Percentiles rank a stretch among this genome's conserved stretches.
Conservation (phyloP, 352 stramenopile genomes). For the Pythium biforme region DNA sequence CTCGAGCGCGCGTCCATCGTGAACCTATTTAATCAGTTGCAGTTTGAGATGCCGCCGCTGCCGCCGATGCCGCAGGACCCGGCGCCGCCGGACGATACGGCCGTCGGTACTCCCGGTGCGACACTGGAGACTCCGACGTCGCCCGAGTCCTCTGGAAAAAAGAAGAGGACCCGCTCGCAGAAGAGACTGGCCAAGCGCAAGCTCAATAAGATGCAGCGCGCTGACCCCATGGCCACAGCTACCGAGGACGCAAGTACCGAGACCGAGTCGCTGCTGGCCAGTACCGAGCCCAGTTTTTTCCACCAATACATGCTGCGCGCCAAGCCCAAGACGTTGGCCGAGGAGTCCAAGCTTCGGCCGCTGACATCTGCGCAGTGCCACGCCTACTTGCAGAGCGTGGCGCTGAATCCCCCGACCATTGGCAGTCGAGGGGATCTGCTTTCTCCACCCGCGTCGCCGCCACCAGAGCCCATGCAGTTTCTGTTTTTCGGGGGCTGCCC, state of each 20-base stretch:
- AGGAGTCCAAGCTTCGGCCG: conserved; percentile 17
- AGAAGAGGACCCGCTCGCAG: conserved; percentile 3
- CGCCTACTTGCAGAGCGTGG: conserved; percentile 17
- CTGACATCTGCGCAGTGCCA: conserved; percentile 7
- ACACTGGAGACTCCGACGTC: not conserved
- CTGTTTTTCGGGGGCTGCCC: conserved; percentile 52
- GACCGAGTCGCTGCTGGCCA: conserved; percentile 6
- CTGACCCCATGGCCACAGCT: not conserved
- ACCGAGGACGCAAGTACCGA: not conserved
- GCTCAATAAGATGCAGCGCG: not conserved
- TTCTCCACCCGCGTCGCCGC: not conserved
- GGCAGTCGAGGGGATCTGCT: conserved; percentile 15
- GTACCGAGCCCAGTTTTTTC: conserved; percentile 17
- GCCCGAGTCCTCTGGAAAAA: not conserved
- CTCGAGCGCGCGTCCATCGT: conserved; percentile 20
- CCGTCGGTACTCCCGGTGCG: too few species aligned
- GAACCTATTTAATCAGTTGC: conserved; percentile 25
- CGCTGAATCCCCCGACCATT: conserved; percentile 16
- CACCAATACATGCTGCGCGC: conserved; percentile 19
- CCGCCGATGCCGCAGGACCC: conserved; percentile 6
- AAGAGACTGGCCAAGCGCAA: conserved; percentile 8
- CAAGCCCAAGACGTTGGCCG: not conserved
- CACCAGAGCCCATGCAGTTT: conserved; percentile 42
- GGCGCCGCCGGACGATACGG: not conserved
- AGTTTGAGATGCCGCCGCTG: conserved; percentile 20